phyloP scores from a whole-genome alignment of 768 basidiomycete genomes.

The Xerocomellus dryophilus region DNA sequence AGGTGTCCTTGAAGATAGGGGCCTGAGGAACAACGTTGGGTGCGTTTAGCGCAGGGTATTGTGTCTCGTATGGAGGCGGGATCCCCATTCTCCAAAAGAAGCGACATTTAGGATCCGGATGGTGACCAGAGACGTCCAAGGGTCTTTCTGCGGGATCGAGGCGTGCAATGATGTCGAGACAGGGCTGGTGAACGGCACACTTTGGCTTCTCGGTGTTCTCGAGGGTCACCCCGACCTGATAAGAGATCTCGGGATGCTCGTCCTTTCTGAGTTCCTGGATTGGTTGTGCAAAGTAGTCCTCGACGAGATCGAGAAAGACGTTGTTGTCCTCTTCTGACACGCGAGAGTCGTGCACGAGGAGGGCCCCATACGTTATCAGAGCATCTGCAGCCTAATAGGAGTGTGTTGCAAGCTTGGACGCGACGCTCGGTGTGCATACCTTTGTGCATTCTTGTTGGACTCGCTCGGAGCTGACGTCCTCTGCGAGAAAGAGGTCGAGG shows the following conservation, averaged over 20 bases:
- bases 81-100: constrained; percentile 88
- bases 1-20: constrained; percentile 51
- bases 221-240: constrained; percentile 93
- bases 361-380: constrained; percentile 79
- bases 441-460: constrained; percentile 64
- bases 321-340: constrained; percentile 80
- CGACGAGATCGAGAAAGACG: constrained; percentile 82
- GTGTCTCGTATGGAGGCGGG: constrained; percentile 71
- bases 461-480: constrained; percentile 41
- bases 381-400: constrained; percentile 70
- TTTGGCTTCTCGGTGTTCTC: constrained; percentile 94
- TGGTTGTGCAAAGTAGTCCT: constrained; percentile 89
- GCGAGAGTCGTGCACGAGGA: constrained; percentile 81
- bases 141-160: constrained; percentile 81
- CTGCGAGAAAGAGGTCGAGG: constrained; percentile 65
- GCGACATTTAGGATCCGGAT: constrained; percentile 91
- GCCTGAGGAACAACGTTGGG: constrained; percentile 79
- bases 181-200: constrained; percentile 81
- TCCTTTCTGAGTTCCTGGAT: constrained; percentile 62
- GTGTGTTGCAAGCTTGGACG: neutral
- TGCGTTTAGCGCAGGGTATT: constrained; percentile 74
- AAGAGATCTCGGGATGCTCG: constrained; percentile 80
- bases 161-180: constrained; percentile 71
- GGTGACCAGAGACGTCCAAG: constrained; percentile 74
- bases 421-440: constrained; percentile 33